Evolutionary conservation across 2,329 filamentous ascomycete genomes (phyloP), one percentile per base, ranked within the genome.

Genomic region (Ophiostoma ulmi): DNA sequence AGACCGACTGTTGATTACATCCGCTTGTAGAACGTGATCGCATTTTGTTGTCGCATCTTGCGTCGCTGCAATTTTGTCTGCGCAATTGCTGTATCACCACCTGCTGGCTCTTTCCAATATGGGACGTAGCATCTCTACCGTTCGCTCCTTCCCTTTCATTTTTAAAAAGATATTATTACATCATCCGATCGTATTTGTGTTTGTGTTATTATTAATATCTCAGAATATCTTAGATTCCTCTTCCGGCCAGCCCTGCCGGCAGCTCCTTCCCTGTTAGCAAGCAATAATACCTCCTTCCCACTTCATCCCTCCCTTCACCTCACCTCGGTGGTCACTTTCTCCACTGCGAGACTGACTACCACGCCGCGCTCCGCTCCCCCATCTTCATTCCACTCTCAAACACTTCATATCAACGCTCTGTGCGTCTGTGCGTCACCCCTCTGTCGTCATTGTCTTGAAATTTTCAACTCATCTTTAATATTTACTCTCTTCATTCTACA

Each of bases 381-480:
- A 36, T 22, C 64, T 61, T 38, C 69, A 52, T 48, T 63, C 70
- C 70, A 38, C 39, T 67, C 64, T 31, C 65, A 63, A 70, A 70
- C 69, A 61, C 39, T 61, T 68, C 26, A 41, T 68, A 7, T 52
- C n/a, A 35, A n/a, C 36, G 22, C 52, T 52, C 63, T 17, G 48
- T 48, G 38, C 22, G 67, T 52, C 63, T 17, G 48, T 48, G 38
- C 22, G 67, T 65, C 63, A 13, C 63, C 35, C n/a, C 36, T n/a
- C 36, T 36, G 63, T 39, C 63, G 63, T 65, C 36, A 65, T 65
- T 64, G 31, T 65, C n/a, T 68, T 58, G 17, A 31, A 31, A 3
- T 61, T 66, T n/a, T 39, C 38, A 26, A 36, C 44, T 41, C 70
- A 63, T 35, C 68, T 55, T 48, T 39, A 48, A 14, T 65, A 31